Conservation (phyloP, 1,139 yeast genomes). For the Pichia sp. region DNA sequence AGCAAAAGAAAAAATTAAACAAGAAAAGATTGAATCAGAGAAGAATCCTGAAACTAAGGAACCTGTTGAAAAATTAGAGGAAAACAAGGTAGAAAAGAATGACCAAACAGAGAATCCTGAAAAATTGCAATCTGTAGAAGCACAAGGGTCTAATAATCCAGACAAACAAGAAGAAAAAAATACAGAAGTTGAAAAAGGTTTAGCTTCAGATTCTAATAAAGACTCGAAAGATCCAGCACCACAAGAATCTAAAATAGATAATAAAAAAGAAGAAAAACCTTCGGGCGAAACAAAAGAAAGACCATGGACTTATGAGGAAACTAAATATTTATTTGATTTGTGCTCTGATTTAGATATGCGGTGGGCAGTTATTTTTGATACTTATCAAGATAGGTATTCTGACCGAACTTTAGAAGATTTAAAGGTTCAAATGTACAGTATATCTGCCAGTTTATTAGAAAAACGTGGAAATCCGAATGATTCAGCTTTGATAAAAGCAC, state of each 20-base stretch:
- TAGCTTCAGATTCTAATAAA: no score
- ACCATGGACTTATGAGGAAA: conserved; percentile 73
- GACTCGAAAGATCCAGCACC: not conserved
- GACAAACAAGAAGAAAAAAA: not conserved
- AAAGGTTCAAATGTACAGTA: conserved; percentile 70
- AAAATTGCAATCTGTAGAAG: not conserved
- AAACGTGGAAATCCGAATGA: conserved; percentile 37
- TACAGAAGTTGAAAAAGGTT: not conserved
- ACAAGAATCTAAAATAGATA: not conserved
- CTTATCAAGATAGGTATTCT: conserved; percentile 42
- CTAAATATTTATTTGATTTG: conserved; percentile 64
- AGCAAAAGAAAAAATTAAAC: conserved; percentile 5
- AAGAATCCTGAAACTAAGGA: not conserved
- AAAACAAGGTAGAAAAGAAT: not conserved
- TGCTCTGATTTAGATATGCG: conserved; percentile 72
- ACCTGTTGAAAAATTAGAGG: not conserved
- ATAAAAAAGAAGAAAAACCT: conserved; percentile 24
- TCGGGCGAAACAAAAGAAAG: conserved; percentile 27
- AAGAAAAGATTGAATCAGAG: conserved; percentile 1
- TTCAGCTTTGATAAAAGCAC: conserved; percentile 42
- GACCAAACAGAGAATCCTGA: not conserved
- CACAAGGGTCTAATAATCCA: not conserved
- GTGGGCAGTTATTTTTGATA: conserved; percentile 80
- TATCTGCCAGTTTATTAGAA: conserved; percentile 41
- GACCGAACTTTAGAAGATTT: conserved; percentile 62